A percentile compares a stretch with the other conserved stretches of the same genome.
Conservation (phyloP, 352 stramenopile genomes). For the Pythium oligandrum region DNA sequence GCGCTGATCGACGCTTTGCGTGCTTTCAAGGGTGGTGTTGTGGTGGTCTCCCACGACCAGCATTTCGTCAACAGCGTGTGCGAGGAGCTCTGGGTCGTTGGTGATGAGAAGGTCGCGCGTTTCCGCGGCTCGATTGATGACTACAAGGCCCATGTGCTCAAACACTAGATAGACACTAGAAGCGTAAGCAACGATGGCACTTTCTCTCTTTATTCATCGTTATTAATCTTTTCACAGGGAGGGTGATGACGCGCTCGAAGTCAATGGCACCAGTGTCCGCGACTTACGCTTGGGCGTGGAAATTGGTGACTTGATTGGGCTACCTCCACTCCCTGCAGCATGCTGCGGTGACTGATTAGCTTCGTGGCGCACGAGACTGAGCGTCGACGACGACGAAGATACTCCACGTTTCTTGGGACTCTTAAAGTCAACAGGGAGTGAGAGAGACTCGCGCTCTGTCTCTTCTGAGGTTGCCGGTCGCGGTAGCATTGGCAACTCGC, state of each 20-base stretch:
- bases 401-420: conserved; percentile 2
- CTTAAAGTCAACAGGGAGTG: conserved; percentile 2
- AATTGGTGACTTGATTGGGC: conserved; percentile 18
- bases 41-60: conserved; percentile 97
- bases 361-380: conserved; percentile 20
- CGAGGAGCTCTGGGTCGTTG: conserved; percentile 91
- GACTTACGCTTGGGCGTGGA: conserved; percentile 45
- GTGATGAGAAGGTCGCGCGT: conserved; percentile 64
- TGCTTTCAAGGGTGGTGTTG: conserved; percentile 94
- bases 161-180: conserved; percentile 31
- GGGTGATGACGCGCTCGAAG: conserved; percentile 2
- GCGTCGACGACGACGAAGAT: conserved; percentile 4
- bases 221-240: neutral
- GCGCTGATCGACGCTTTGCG: conserved; percentile 94
- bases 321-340: too few relatives aligned
- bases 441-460: neutral
- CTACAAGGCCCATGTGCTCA: conserved; percentile 79
- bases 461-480: conserved; percentile 15
- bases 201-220: too few relatives aligned
- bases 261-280: conserved; percentile 39
- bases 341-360: neutral
- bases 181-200: neutral
- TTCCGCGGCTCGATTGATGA: conserved; percentile 79
- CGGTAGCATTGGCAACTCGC: conserved; percentile 15
- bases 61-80: conserved; percentile 97